Evolutionary conservation across 805 yeast genomes (phyloP), one percentile per base, ranked within the genome.

Genomic region (Myxozyma nipponensis): DNA sequence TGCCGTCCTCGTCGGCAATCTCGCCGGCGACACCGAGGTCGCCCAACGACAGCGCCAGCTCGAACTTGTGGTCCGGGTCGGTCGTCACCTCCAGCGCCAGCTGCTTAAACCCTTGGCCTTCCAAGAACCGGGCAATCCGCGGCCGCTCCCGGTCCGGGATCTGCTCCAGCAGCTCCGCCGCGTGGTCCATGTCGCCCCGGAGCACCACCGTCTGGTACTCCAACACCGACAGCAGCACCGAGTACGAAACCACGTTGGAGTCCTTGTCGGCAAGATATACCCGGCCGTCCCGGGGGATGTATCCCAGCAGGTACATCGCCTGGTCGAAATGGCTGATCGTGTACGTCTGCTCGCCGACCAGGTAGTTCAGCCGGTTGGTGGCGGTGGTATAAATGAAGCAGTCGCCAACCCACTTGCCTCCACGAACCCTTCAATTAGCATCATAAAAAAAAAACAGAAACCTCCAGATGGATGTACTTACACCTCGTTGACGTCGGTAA

Each of bases 331-430:
- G 98, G 32, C 91, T 89, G 69, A 93, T 79, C 66, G 89, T 93
- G 68, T 88, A 87, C 22, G 86, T 82, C 64, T 89, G 86, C 36
- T 95, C 95, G 62, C 98, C 98, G 54, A 93, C 98, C 56, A 89
- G 79, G 68, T 93, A 93, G 71, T 90, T 91, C 65, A 93, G 76
- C 69, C 98, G 81, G 71, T 89, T 87, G 22, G 95, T 76, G 18
- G 81, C 64, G 1, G 97, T 88, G 15, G 97, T 87, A 73, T 84
- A 93, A 47, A 93, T 80, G 67, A 91, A 90, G 41, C 93, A 97
- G 72, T 93, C 98, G 59, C 98, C 98, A 62, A 90, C 89, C 89
- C 97, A 93, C 68, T 83, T 84, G 63, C 97, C 97, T 25, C 95
- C 83, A 53, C 86, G 80, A 35, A 91, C 79, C 18, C 32, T 39